Evolutionary conservation across 129 eudicot species (phyloP).

Genomic region (Tagetes erecta): DNA sequence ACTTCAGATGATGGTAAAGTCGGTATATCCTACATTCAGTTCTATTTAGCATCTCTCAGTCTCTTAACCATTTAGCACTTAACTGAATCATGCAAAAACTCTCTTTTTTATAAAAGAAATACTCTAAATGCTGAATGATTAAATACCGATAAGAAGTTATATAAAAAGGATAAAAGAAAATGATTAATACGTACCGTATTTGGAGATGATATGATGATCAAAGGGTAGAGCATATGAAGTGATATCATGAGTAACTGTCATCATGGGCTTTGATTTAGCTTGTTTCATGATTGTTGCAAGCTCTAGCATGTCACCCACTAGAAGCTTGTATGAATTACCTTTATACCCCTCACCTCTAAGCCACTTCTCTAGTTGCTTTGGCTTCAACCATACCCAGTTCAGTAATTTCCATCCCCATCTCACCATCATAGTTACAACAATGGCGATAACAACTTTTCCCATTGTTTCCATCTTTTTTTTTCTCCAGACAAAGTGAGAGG

Average conservation of each 20-base stretch:
- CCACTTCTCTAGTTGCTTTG: slow-evolving; percentile 30
- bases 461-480: slow-evolving; percentile 12
- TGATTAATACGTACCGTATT: slow-evolving; percentile 28
- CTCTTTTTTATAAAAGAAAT: not conserved
- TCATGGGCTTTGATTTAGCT: slow-evolving; percentile 21
- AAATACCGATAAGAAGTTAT: too few species aligned
- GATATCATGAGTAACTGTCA: slow-evolving; percentile 25
- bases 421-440: slow-evolving; percentile 7
- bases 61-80: too few species aligned
- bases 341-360: slow-evolving; percentile 25
- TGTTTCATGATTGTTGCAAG: not conserved
- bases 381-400: slow-evolving; percentile 15
- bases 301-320: slow-evolving; percentile 36
- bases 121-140: too few species aligned
- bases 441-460: slow-evolving; percentile 15
- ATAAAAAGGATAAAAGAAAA: not conserved
- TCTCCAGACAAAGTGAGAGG: not conserved
- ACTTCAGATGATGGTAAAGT: too few species aligned
- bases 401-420: slow-evolving; percentile 8
- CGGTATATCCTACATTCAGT: too few species aligned
- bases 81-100: too few species aligned
- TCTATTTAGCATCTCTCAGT: too few species aligned
- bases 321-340: slow-evolving; percentile 31
- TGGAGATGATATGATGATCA: slow-evolving; percentile 21
- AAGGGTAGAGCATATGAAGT: slow-evolving; percentile 25